Base-by-base conservation (phyloP, 1,284 basidiomycete genomes). In the Irpex rosettiformis region DNA sequence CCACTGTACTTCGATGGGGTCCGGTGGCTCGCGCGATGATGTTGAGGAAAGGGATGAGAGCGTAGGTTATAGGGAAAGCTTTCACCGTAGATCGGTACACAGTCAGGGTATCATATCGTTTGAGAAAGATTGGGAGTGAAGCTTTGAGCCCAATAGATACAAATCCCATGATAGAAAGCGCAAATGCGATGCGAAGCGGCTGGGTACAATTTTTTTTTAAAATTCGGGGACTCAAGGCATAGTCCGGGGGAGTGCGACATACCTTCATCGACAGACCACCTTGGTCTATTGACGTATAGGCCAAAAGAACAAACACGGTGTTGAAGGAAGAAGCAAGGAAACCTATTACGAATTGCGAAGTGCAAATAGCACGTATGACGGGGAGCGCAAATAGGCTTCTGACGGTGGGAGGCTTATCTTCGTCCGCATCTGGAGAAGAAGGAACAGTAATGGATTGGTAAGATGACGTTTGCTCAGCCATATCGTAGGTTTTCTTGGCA, bases 281-380 rank as follows among this genome's bases (percentile, higher is more conserved):
- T 2, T 73, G 68, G n/a, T 74, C 62, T 45, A 87, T 69, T 4
- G 83, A 77, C 11, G 84, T 80, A 66, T 85, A 89, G 54, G 82
- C 84, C 63, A 85, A 83, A 54, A 89, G 75, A 24, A 86, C 84
- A 66, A 88, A 88, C 4, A 85, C 75, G 18, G 80, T 81, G 57
- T 85, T 86, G 64, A 86, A 89, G 4, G 79, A 78, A 0, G 82
- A 79, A 2, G 73, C 70, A 27, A 83, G 71, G 68, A 85, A 85
- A 57, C 76, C 77, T n/a, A 88, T 73, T 5, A 78, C 76, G 63
- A 78, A 81, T 13, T 82, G 83, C n/a, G 84, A 84, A 22, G 74
- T 63, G 63, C 80, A 77, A 54, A 88, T 65, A 18, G 80, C 77
- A 37, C 77, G 75, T 37, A 88, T 79, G 58, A 80, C 74, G 2